These are phyloP conservation scores for Mortierella claussenii DNA, from an alignment of 192 early-diverging fungal genomes.

Conservation along the genomic window DNA sequence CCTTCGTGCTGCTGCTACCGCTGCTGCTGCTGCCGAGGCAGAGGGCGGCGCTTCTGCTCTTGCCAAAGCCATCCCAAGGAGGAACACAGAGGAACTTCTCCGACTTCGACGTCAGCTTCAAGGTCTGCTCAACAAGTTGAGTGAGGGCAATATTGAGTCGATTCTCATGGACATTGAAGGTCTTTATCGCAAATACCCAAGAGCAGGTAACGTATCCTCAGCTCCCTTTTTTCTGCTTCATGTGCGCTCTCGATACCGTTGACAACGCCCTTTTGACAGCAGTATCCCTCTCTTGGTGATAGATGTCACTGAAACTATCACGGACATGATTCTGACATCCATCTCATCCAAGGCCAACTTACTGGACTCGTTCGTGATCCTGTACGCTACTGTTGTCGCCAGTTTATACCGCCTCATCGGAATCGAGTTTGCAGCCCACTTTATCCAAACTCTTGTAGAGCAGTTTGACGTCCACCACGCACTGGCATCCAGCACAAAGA, in stretches of 20 bases:
- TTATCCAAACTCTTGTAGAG: constrained; percentile 81
- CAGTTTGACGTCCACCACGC: constrained; percentile 71
- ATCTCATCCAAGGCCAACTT: constrained; percentile 87
- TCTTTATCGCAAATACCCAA: constrained; percentile 73
- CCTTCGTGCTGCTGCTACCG: constrained; percentile 67
- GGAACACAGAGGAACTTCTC: constrained; percentile 74
- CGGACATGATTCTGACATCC: constrained; percentile 77
- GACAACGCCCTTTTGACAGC: neutral
- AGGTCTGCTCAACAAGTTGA: constrained; percentile 91
- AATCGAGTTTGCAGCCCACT: constrained; percentile 84
- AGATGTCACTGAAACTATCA: constrained; percentile 91
- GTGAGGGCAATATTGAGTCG: constrained; percentile 91
- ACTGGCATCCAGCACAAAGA: constrained; percentile 54
- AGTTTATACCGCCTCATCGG: constrained; percentile 84
- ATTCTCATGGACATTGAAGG: constrained; percentile 86
- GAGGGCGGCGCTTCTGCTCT: constrained; percentile 32
- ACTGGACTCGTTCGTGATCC: constrained; percentile 90
- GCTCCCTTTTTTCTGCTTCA: neutral
- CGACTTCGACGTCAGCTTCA: constrained; percentile 84
- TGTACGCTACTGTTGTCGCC: constrained; percentile 89
- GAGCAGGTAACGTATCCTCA: constrained; percentile 61
- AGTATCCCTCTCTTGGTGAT: neutral
- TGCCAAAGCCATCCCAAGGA: constrained; percentile 42
- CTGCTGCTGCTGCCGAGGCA: constrained; percentile 22
- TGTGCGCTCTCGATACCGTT: neutral